phyloP scores from a whole-genome alignment of 768 basidiomycete genomes.

The Daedaleopsis sinensis region DNA sequence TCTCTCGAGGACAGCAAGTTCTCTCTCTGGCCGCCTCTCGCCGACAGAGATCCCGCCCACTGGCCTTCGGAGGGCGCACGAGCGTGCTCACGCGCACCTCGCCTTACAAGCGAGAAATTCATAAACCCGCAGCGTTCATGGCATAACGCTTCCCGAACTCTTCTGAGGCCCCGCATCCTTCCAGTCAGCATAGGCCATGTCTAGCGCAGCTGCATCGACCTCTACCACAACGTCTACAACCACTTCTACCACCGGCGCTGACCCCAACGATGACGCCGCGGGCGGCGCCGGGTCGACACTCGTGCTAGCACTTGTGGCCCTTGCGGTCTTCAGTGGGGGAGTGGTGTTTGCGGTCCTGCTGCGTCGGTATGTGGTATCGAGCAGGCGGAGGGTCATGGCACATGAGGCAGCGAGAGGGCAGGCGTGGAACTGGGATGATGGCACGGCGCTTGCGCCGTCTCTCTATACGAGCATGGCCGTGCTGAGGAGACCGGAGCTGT shows the following conservation, averaged over 20 bases:
- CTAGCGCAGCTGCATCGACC: neutral
- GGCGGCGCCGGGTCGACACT: conserved; percentile 46
- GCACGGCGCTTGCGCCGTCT: neutral
- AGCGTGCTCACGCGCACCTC: neutral
- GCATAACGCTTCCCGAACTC: neutral
- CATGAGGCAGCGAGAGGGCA: conserved; percentile 1
- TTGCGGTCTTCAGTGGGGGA: conserved; percentile 53
- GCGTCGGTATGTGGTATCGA: conserved; percentile 17
- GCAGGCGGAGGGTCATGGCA: conserved; percentile 1
- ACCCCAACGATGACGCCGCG: neutral
- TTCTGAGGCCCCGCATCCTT: neutral
- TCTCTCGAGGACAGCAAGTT: too few species aligned
- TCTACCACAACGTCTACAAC: neutral
- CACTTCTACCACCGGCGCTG: neutral
- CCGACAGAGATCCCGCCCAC: neutral
- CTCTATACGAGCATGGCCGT: neutral
- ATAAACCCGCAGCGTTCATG: neutral
- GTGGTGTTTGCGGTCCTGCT: conserved; percentile 50
- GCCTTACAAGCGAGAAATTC: too few species aligned
- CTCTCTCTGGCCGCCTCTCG: too few species aligned
- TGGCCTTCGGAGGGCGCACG: too few species aligned
- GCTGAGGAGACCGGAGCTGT: conserved; percentile 12
- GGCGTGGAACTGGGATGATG: conserved; percentile 6
- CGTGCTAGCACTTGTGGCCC: conserved; percentile 62
- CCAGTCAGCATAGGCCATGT: neutral